Conservation (phyloP, 805 yeast genomes). For the Candida awuae region DNA sequence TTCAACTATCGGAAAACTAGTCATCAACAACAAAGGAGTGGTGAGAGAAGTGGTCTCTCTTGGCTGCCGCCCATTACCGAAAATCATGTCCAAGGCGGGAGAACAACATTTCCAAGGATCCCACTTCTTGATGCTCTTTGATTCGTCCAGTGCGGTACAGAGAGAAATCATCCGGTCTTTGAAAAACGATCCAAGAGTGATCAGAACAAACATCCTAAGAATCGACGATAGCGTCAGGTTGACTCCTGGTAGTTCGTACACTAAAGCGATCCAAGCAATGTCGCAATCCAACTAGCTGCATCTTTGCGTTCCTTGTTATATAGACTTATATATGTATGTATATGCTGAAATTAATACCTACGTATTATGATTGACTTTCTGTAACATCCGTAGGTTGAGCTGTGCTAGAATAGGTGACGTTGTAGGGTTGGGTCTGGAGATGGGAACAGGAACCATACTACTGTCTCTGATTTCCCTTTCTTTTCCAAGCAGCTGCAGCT, state of each 20-base stretch:
- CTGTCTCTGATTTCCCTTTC: slow-evolving; percentile 9
- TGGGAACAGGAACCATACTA: slow-evolving; percentile 3
- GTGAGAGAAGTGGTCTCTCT: slow-evolving; percentile 72
- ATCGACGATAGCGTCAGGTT: slow-evolving; percentile 45
- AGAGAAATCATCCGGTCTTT: slow-evolving; percentile 73
- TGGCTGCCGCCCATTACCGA: slow-evolving; percentile 74
- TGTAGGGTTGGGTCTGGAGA: no score
- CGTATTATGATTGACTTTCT: no score
- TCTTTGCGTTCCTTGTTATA: no score
- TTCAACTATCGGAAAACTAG: slow-evolving; percentile 67
- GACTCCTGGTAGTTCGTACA: slow-evolving; percentile 51
- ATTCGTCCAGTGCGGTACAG: slow-evolving; percentile 79
- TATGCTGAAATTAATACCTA: no score
- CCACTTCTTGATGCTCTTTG: slow-evolving; percentile 80
- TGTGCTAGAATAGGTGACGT: no score
- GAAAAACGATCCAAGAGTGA: slow-evolving; percentile 83
- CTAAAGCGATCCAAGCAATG: slow-evolving; percentile 31
- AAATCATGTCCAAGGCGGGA: slow-evolving; percentile 73
- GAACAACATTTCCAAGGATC: slow-evolving; percentile 87
- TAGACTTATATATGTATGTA: no score
- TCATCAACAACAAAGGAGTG: slow-evolving; percentile 89
- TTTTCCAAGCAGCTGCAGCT: slow-evolving; percentile 11
- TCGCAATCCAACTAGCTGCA: slow-evolving; percentile 7
- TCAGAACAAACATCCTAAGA: slow-evolving; percentile 67
- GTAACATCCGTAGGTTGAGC: no score